Conservation (phyloP, 2,329 filamentous ascomycete species). For the Simplicillium sp. region DNA sequence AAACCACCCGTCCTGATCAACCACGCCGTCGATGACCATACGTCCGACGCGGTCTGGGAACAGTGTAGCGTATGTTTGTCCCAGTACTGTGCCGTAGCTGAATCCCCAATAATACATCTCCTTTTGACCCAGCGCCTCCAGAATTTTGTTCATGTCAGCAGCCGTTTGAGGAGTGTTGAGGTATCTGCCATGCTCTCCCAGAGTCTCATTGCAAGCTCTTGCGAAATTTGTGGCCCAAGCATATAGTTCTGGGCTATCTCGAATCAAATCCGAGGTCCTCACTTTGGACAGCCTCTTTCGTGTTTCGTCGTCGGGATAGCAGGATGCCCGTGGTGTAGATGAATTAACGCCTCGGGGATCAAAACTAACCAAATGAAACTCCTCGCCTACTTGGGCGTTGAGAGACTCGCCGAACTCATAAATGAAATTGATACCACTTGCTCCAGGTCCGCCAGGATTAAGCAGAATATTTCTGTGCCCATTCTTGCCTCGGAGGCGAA, state of each 20-base stretch:
- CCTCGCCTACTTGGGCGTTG: slow-evolving; percentile 26
- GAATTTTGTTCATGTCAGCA: slow-evolving; percentile 40
- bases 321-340: slow-evolving; percentile 21
- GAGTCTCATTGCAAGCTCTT: slow-evolving; percentile 30
- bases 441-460: slow-evolving; percentile 40
- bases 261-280: slow-evolving; percentile 14
- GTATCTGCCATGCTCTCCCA: slow-evolving; percentile 32
- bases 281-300: slow-evolving; percentile 16
- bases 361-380: slow-evolving; percentile 35
- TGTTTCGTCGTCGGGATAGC: slow-evolving; percentile 26
- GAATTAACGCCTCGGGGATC: slow-evolving; percentile 34
- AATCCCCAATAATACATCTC: slow-evolving; percentile 30
- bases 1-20: slow-evolving; percentile 6
- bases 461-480: slow-evolving; percentile 32
- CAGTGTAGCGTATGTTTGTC: slow-evolving; percentile 19
- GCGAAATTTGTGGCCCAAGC: slow-evolving; percentile 31
- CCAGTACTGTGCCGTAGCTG: slow-evolving; percentile 25
- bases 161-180: slow-evolving; percentile 40
- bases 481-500: slow-evolving; percentile 32
- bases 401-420: slow-evolving; percentile 23
- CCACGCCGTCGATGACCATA: slow-evolving; percentile 11
- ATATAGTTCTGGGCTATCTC: slow-evolving; percentile 27
- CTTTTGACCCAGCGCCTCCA: slow-evolving; percentile 26
- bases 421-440: slow-evolving; percentile 27
- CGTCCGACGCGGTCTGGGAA: slow-evolving; percentile 9